A percentile compares a stretch with the other conserved stretches of the same genome.
Evolutionary conservation across 1,284 basidiomycete species (phyloP).

Genomic region (Leccinum pachyderme): DNA sequence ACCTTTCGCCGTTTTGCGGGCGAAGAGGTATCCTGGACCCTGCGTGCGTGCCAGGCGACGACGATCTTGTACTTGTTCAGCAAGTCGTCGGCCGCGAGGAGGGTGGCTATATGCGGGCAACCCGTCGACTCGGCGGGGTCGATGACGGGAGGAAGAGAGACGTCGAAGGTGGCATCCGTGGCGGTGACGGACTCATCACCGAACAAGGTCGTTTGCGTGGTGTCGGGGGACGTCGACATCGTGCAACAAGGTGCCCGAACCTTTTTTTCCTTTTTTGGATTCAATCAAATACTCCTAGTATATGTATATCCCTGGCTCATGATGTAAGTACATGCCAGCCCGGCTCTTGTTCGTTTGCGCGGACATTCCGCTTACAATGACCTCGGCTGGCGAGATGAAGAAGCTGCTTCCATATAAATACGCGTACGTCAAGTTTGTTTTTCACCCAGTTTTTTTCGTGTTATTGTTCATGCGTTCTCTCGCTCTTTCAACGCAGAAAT

Average conservation of each 20-base stretch:
- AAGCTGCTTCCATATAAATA: constrained; percentile 20
- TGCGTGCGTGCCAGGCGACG: constrained; percentile 40
- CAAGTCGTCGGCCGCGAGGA: constrained; percentile 27
- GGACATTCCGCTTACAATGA: background rate
- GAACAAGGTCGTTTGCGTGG: constrained; percentile 30
- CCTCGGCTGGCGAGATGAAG: background rate
- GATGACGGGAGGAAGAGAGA: constrained; percentile 3
- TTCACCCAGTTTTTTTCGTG: background rate
- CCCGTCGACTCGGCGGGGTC: constrained; percentile 12
- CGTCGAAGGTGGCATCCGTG: constrained; percentile 13
- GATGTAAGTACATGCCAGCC: background rate
- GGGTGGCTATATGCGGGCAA: constrained; percentile 22
- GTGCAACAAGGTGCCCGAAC: no score
- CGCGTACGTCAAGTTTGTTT: background rate
- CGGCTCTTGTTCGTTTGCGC: background rate
- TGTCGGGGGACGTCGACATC: constrained; percentile 32
- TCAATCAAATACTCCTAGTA: no score
- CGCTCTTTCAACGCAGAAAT: constrained; percentile 9
- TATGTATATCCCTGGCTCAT: no score
- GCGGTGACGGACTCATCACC: constrained; percentile 22
- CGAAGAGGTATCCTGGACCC: constrained; percentile 32
- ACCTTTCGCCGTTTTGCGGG: constrained; percentile 48
- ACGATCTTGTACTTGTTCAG: constrained; percentile 39
- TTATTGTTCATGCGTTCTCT: background rate
- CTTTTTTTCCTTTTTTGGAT: no score